A percentile compares a stretch with the other conserved stretches of the same genome.
phyloP scores from a whole-genome alignment of 164 flowering plant genomes.

The Aristolochia contorta region DNA sequence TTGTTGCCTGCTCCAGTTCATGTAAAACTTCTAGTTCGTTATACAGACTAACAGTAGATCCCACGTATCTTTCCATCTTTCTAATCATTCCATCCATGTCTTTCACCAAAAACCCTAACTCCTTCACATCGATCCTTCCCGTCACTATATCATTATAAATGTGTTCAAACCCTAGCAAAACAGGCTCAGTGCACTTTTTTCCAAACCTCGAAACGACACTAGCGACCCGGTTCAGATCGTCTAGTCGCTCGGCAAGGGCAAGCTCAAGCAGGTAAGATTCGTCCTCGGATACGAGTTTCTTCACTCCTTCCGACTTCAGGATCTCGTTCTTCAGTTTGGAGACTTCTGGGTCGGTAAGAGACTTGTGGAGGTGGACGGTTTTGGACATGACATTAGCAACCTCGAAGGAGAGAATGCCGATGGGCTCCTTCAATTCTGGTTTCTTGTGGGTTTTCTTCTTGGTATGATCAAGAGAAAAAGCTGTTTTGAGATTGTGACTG shows the following conservation, averaged over 20 bases:
- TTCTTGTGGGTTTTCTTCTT: constrained; percentile 34
- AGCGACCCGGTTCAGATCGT: constrained; percentile 66
- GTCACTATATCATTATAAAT: constrained; percentile 66
- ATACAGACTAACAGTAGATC: constrained; percentile 52
- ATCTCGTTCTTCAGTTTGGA: constrained; percentile 47
- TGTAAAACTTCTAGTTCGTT: constrained; percentile 72
- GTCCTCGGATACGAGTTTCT: constrained; percentile 49
- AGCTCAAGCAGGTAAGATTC: constrained; percentile 55
- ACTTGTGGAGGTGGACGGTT: constrained; percentile 62
- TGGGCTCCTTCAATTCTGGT: constrained; percentile 17
- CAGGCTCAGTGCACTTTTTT: constrained; percentile 69
- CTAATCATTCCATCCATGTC: constrained; percentile 89
- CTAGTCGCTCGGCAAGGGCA: constrained; percentile 66
- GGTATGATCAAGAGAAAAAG: constrained; percentile 43
- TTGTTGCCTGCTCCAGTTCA: constrained; percentile 68
- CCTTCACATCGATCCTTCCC: constrained; percentile 66
- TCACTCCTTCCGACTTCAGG: constrained; percentile 57
- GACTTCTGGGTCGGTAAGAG: constrained; percentile 54
- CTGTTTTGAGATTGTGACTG: constrained; percentile 71
- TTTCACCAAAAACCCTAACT: constrained; percentile 81
- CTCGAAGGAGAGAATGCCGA: constrained; percentile 94
- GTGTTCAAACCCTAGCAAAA: constrained; percentile 86
- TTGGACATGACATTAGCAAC: constrained; percentile 89
- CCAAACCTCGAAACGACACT: constrained; percentile 78
- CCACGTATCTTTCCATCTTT: constrained; percentile 84